Evolutionary conservation across 1,139 yeast species (phyloP), one percentile per base, ranked within the genome.

Genomic region (Arxiozyma slooffiae): DNA sequence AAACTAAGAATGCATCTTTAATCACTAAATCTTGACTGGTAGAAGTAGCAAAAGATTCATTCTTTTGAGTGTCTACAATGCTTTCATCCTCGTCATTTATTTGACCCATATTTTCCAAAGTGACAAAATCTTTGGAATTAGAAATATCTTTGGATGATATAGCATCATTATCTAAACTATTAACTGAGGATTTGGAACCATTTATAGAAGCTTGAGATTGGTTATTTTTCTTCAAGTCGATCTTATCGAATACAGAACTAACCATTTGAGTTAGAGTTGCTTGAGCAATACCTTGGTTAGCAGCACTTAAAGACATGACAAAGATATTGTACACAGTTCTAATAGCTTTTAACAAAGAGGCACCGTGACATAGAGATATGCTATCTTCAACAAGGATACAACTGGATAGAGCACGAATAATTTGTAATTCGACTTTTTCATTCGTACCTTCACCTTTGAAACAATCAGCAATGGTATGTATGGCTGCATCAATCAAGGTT

Each of bases 401-500:
- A 55, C 92, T 89, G 69, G 92, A 83, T 51, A 94, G 75, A 0
- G 97, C 97, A 61, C 95, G 81, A 37, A 90, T 85, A 18, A 92
- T 92, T 68, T 94, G 98, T 50, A 92, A 71, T 70, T 94, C 98
- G 41, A 94, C 81, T 55, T 79, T 82, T 17, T 86, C 82, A 63
- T 90, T 96, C 0, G 97, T 88, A 1, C 89, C 88, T 66, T 90
- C 97, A 26, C 95, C 95, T 54, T 84, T 88, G 67, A 87, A 90
- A 57, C 95, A 86, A 21, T 85, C 81, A 40, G 95, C 80, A 34
- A 90, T 87, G 14, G 89, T 85, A 56, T 85, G 85, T 30, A 94
- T 85, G 0, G 96, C 89, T 20, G 85, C 85, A 62, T 89, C 95
- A 38, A 95, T 81, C 53, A 89, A 66, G 24, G 78, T 76, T 23